phyloP scores from a whole-genome alignment of 352 stramenopile species.

The Globisporangium heterothallicum region DNA sequence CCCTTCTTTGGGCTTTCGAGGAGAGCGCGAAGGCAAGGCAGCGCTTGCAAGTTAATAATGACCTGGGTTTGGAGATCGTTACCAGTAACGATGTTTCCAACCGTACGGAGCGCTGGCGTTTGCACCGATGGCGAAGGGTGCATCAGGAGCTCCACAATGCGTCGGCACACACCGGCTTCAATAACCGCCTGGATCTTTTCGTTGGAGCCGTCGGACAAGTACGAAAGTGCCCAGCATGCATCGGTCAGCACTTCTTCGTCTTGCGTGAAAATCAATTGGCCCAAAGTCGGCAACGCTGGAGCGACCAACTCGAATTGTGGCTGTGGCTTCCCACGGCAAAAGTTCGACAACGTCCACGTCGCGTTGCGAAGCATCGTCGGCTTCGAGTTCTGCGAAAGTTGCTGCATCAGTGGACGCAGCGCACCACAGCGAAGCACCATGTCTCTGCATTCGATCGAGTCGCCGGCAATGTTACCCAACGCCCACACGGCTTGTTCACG shows the following conservation, averaged over 20 bases:
- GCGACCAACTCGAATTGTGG: slow-evolving; percentile 95
- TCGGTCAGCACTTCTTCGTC: slow-evolving; percentile 99
- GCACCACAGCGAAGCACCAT: slow-evolving; percentile 92
- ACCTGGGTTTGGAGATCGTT: slow-evolving; percentile 99
- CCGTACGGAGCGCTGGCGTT: slow-evolving; percentile 74
- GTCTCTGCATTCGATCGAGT: slow-evolving; percentile 96
- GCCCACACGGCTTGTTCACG: slow-evolving; percentile 97
- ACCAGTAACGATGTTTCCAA: slow-evolving; percentile 99
- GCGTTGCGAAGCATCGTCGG: slow-evolving; percentile 97
- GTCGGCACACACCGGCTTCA: slow-evolving; percentile 93
- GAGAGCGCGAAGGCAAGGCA: slow-evolving; percentile 94
- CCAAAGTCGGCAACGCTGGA: slow-evolving; percentile 92
- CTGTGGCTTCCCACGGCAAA: slow-evolving; percentile 93
- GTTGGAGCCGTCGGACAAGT: slow-evolving; percentile 97
- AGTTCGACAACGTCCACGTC: slow-evolving; percentile 99
- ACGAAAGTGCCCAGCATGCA: slow-evolving; percentile 98
- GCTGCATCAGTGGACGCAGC: slow-evolving; percentile 93
- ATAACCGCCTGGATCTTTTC: slow-evolving; percentile 99
- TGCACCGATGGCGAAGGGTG: slow-evolving; percentile 79
- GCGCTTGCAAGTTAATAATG: slow-evolving; percentile 97
- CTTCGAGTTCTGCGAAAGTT: slow-evolving; percentile 91
- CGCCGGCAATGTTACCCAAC: slow-evolving; percentile 98
- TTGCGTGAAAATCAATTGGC: slow-evolving; percentile 95
- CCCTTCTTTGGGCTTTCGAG: slow-evolving; percentile 96
- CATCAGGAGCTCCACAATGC: slow-evolving; percentile 95